Evolutionary conservation across 2,329 filamentous ascomycete genomes (phyloP), one percentile per base, ranked within the genome.

Genomic region (Aspergillus sp.): DNA sequence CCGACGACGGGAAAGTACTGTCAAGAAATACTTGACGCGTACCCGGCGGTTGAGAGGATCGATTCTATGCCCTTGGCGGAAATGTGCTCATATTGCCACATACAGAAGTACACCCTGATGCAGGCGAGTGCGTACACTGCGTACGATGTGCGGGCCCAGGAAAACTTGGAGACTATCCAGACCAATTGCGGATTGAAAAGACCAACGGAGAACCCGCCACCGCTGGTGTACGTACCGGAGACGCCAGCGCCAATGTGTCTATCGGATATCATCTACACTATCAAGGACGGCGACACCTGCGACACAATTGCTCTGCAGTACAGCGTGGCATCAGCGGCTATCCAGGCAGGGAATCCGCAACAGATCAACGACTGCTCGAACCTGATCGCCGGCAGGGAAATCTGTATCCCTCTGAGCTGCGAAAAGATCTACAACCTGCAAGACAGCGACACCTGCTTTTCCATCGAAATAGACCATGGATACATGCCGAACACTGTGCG

Each of bases 71-170:
- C 40, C 13, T 14, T 38, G 8, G 40, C 40, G 6, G n/a, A 44
- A 2, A 45, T 65, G 19, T 67, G 65, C 46, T 55, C 46, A 9
- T 35, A 47, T 30, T 66, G 64, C 56, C 61, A 60, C 47, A 30
- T 40, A 1, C 42, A 49, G 2, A 53, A 49, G n/a, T 52, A 62
- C 2, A 33, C 47, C 11, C 55, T 66, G 51, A 66, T 65, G 63
- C 62, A 67, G 44, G 49, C 52, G 3, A 57, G 50, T 10, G 22
- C 45, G 7, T 65, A 67, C 51, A 59, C 60, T 55, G 43, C 11
- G 16, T 64, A 66, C 42, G 49, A 63, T 16, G 20, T 54, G 42
- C 46, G 44, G 32, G 16, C 35, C 41, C 14, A 38, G 14, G 32
- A 45, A 6, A 44, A 50, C 9, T 17, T 45, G 16, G 20, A 42